Evolutionary conservation across 805 yeast species (phyloP).

Genomic region (Kregervanrija delftensis): DNA sequence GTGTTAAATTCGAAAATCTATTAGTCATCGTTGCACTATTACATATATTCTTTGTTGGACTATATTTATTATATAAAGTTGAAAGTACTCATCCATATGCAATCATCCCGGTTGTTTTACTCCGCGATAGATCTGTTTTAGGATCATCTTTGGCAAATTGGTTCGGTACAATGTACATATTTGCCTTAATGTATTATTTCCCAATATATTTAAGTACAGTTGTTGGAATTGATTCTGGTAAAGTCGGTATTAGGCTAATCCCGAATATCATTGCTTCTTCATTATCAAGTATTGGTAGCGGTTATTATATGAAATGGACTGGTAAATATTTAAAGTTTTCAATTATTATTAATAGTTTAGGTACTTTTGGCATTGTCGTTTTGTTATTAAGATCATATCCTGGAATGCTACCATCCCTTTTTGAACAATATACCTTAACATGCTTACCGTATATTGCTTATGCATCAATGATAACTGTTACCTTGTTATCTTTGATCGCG

Average conservation of each 20-base stretch:
- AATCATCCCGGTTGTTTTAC: conserved; percentile 51
- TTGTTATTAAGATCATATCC: conserved; percentile 19
- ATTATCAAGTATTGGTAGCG: conserved; percentile 55
- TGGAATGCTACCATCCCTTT: conserved; percentile 13
- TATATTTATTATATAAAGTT: conserved; percentile 9
- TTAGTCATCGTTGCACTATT: conserved; percentile 2
- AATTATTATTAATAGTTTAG: conserved; percentile 34
- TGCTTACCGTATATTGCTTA: conserved; percentile 49
- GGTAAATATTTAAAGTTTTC: conserved; percentile 51
- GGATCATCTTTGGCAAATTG: conserved; percentile 62
- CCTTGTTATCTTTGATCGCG: conserved; percentile 61
- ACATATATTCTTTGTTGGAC: conserved; percentile 2
- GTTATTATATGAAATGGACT: conserved; percentile 55
- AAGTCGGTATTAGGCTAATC: conserved; percentile 51
- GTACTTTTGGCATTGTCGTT: conserved; percentile 36
- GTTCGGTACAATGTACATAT: conserved; percentile 46
- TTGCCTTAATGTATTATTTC: conserved; percentile 44
- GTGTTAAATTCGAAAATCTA: conserved; percentile 28
- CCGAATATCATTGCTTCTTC: conserved; percentile 58
- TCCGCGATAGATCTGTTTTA: conserved; percentile 51
- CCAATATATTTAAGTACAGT: conserved; percentile 60
- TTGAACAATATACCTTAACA: conserved; percentile 38
- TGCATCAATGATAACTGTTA: conserved; percentile 55
- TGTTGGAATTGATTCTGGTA: conserved; percentile 42
- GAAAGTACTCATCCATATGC: conserved; percentile 37